These are phyloP conservation scores for Fraxinus nigra DNA, from an alignment of 305 asterid species.

Conservation along the genomic window DNA sequence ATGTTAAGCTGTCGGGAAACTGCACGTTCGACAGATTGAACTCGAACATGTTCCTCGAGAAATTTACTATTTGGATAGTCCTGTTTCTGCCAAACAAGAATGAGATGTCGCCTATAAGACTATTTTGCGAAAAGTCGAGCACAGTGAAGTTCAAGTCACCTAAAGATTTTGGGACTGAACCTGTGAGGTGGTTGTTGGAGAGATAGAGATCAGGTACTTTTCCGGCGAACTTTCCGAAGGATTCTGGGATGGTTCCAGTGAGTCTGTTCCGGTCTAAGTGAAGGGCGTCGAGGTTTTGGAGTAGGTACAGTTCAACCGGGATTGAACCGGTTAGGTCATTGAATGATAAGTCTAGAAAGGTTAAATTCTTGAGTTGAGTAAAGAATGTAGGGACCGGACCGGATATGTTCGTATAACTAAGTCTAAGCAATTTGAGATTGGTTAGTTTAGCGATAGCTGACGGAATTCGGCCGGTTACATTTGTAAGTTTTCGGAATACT, in stretches of 20 bases:
- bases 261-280: slow-evolving; percentile 32
- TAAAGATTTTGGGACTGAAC: slow-evolving; percentile 27
- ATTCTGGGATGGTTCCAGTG: slow-evolving; percentile 38
- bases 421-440: slow-evolving; percentile 21
- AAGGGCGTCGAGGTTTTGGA: slow-evolving; percentile 20
- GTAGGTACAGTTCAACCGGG: slow-evolving; percentile 23
- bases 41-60: slow-evolving; percentile 35
- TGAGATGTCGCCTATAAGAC: slow-evolving; percentile 35
- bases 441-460: slow-evolving; percentile 25
- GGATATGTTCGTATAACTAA: slow-evolving; percentile 34
- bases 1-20: slow-evolving; percentile 17
- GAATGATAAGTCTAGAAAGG: slow-evolving; percentile 26
- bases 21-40: slow-evolving; percentile 34
- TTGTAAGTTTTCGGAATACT: slow-evolving; percentile 23
- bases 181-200: slow-evolving; percentile 32
- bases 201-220: slow-evolving; percentile 26
- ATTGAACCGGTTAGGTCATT: slow-evolving; percentile 35
- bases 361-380: slow-evolving; percentile 29
- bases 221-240: slow-evolving; percentile 32
- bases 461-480: slow-evolving; percentile 39
- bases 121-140: slow-evolving; percentile 34
- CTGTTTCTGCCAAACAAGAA: slow-evolving; percentile 37
- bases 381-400: slow-evolving; percentile 39
- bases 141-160: slow-evolving; percentile 20
- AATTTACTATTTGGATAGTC: slow-evolving; percentile 7